Evolutionary conservation across 1,284 basidiomycete genomes (phyloP), one percentile per base, ranked within the genome.

Genomic region (Sporisorium sorghi): DNA sequence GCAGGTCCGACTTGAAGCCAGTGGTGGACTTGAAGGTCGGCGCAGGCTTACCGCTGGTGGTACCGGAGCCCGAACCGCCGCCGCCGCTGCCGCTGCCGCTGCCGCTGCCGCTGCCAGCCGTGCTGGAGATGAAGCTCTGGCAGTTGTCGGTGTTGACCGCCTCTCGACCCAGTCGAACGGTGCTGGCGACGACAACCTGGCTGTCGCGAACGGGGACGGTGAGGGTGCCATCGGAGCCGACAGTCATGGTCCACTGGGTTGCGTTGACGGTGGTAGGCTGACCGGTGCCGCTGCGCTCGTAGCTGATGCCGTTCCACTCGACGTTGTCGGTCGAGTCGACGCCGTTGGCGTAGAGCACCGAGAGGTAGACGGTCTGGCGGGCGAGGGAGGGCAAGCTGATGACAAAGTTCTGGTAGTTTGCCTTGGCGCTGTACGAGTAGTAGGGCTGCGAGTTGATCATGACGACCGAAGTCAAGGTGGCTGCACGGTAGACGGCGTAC

Each of bases 261-360:
- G 26, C 19, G 48, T 76, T 67, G 46, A 76, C 62, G 24, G 55
- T 59, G 21, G 37, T 43, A 12, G 77, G 64, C 24, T 51, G 48
- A 10, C 77, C 77, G 42, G 12, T 73, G 37, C 60, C 53, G 26
- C 52, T 63, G 26, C 24, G 24, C 53, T 77, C 76, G 66, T 73
- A 79, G 48, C 68, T 72, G 65, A 77, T 70, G 30, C 77, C 77
- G 54, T 79, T 79, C 76, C 76, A 79, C 28, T 54, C 58, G 6
- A 71, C 62, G 51, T 75, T 70, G 23, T n/a, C 11, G n/a, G 62
- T 73, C 8, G 75, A 54, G 32, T 79, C 77, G 26, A 59, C 59
- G n/a, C 76, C 73, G 14, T 54, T 46, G 21, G 76, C 76, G 10
- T 65, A 71, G 19, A 79, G 61, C 12, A 28, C 40, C 6, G 73